phyloP scores from a whole-genome alignment of 1,284 basidiomycete species.

The Neolentinus lepideus region DNA sequence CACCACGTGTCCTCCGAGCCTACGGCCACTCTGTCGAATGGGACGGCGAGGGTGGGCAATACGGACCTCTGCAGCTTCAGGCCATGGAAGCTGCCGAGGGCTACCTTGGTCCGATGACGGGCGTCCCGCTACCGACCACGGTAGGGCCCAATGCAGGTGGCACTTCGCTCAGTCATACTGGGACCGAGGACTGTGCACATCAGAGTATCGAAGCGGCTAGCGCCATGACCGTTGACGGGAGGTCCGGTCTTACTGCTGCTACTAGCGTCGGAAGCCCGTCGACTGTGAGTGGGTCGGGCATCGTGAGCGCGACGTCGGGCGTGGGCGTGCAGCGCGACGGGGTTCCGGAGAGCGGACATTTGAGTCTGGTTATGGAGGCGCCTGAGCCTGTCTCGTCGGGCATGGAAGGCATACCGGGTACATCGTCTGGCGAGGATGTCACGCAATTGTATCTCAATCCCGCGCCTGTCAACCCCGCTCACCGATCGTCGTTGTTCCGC shows the following conservation, averaged over 20 bases:
- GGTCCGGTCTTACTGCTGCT: background rate
- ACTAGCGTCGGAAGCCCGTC: background rate
- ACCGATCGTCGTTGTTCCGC: constrained; percentile 31
- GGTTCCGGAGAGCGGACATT: background rate
- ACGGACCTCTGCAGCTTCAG: background rate
- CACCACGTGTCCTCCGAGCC: constrained; percentile 28
- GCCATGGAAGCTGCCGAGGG: constrained; percentile 21
- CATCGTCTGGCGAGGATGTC: background rate
- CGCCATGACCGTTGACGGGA: background rate
- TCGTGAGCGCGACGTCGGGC: background rate
- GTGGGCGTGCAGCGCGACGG: background rate
- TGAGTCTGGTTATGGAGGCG: background rate
- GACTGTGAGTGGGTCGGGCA: background rate
- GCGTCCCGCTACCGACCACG: background rate
- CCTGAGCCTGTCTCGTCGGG: background rate
- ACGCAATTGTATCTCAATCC: constrained; percentile 5
- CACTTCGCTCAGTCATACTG: background rate
- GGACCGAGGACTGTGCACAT: background rate
- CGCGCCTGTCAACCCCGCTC: constrained; percentile 12
- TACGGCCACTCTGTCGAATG: constrained; percentile 16
- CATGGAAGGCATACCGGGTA: background rate
- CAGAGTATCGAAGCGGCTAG: background rate
- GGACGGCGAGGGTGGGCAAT: constrained; percentile 1
- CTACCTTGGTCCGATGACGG: background rate
- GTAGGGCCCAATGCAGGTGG: background rate